Conservation (phyloP, 2,329 filamentous ascomycete species). For the Madurella mycetomatis region DNA sequence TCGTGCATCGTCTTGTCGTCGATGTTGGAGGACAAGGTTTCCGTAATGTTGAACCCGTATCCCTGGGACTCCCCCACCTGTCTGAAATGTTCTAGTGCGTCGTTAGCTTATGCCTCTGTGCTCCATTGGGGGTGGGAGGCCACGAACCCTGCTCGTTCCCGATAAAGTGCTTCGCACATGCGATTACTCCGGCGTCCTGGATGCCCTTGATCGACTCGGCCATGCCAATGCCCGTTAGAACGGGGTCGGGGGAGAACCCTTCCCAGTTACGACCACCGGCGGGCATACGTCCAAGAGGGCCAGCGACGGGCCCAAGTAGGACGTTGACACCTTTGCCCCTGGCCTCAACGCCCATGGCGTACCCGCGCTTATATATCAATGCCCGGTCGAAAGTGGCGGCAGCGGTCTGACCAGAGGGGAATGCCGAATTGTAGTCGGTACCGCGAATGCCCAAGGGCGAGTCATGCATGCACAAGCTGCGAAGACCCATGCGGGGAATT, state of each 20-base stretch:
- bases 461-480: conserved; percentile 79
- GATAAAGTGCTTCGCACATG: conserved; percentile 71
- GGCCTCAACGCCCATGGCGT: conserved; percentile 69
- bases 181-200: conserved; percentile 73
- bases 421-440: conserved; percentile 75
- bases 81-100: conserved; percentile 61
- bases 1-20: conserved; percentile 59
- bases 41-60: conserved; percentile 59
- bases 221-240: conserved; percentile 67
- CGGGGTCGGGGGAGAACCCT: conserved; percentile 67
- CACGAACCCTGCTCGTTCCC: conserved; percentile 58
- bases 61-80: conserved; percentile 52
- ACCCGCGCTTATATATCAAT: conserved; percentile 65
- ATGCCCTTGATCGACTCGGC: conserved; percentile 73
- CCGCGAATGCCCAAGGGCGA: conserved; percentile 75
- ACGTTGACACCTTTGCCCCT: conserved; percentile 69
- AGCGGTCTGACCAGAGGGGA: conserved; percentile 71
- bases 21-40: conserved; percentile 49
- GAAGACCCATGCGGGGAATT: conserved; percentile 65
- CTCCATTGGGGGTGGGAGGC: background rate
- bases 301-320: conserved; percentile 69
- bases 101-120: conserved; percentile 19
- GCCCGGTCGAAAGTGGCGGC: conserved; percentile 77
- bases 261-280: conserved; percentile 71
- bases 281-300: conserved; percentile 64